Base-by-base conservation (phyloP, 108 stramenopile species). In the Fragilaria radians region DNA sequence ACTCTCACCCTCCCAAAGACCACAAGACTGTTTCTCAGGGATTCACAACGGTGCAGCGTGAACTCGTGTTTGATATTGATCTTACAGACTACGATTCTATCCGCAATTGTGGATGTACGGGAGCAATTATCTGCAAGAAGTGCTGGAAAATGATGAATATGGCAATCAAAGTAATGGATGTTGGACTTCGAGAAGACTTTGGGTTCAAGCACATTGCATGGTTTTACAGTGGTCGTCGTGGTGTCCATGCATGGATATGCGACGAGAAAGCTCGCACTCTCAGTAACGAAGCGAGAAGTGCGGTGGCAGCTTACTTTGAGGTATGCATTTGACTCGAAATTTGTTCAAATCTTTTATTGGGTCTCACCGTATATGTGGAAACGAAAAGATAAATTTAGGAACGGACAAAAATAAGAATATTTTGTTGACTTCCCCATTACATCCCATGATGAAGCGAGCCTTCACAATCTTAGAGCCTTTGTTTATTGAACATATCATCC, bases 181-280 rank as follows among this genome's bases (percentile, higher is more conserved):
- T 64, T 29, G 89, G 91, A 18, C 63, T 96, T 32, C 47, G 80
- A 29, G 74, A 93, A 47, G 99, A 99, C 72, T 99, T 99, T 74
- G 97, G 94, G 1, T 99, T 98, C 71, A 60, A 88, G 65, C 91
- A 98, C 64, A 68, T 98, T 49, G 83, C 96, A 3, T 99, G 97
- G 97, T 83, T 99, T 48, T 99, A 97, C 73, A 96, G 94, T 3
- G 99, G 99, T 18, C 86, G 99, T 32, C 95, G 99, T 68, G 99
- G 99, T n/a, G 92, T 99, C 57, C 99, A 99, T 73, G 97, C 96
- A 63, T 99, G 99, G 99, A 96, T 99, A 21, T 92, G 92, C 63
- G 99, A 99, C 61, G 86, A 86, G 46, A 42, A 50, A 18, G 97
- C 97, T 0, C 72, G 97, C 42, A 71, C 47, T 52, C 82, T 99